phyloP scores from a whole-genome alignment of 768 basidiomycete species.

The Hortiboletus flavorubellus region DNA sequence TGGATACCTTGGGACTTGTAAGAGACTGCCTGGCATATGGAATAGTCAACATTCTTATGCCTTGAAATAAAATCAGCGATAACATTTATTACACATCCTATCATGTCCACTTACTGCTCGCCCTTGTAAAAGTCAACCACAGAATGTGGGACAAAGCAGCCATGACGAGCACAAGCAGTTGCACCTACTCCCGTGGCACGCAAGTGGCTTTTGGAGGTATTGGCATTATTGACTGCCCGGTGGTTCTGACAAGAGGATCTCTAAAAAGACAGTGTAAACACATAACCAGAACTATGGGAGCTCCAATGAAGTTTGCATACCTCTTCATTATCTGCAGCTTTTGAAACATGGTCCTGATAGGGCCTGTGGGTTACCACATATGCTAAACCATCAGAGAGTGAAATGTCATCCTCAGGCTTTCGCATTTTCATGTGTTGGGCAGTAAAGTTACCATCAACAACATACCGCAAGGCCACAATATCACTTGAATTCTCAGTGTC shows the following conservation, averaged over 20 bases:
- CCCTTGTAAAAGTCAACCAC: constrained; percentile 33
- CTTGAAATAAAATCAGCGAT: constrained; percentile 13
- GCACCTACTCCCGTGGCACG: not conserved
- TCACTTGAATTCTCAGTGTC: not conserved
- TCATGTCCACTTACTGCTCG: constrained; percentile 8
- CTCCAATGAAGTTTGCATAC: too few relatives aligned
- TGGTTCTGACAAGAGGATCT: not conserved
- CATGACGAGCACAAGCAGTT: not conserved
- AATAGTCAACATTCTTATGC: constrained; percentile 30
- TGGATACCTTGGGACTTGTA: constrained; percentile 2
- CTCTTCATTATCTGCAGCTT: not conserved
- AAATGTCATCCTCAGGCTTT: not conserved
- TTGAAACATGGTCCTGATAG: not conserved
- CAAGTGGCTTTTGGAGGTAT: not conserved
- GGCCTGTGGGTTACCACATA: not conserved
- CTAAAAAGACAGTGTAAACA: not conserved
- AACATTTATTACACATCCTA: too few relatives aligned
- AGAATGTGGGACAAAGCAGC: constrained; percentile 24
- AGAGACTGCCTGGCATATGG: constrained; percentile 18
- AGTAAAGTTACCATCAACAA: not conserved
- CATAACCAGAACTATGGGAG: too few relatives aligned
- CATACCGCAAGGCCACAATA: not conserved
- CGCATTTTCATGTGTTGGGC: not conserved
- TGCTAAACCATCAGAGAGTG: not conserved
- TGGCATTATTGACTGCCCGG: not conserved